These are phyloP conservation scores for Cladorrhinum samala DNA, from an alignment of 495 filamentous ascomycete genomes.

Conservation along the genomic window DNA sequence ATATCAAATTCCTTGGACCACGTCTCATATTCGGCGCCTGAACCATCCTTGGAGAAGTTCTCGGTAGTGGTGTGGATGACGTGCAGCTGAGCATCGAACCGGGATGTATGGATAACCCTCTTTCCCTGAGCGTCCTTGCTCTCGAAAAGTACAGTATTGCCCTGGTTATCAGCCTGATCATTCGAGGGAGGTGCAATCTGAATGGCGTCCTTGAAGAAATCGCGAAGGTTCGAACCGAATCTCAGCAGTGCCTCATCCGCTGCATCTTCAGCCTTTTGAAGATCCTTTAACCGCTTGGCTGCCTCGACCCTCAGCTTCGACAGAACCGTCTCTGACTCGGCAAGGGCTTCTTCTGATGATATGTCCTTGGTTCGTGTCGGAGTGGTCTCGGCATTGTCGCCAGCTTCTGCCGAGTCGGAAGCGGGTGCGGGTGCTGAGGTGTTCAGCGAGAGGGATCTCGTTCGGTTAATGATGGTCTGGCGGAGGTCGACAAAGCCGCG, in stretches of 20 bases:
- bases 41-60: constrained; percentile 78
- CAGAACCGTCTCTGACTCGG: constrained; percentile 70
- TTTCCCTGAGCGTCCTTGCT: constrained; percentile 86
- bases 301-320: constrained; percentile 79
- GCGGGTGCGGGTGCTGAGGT: constrained; percentile 22
- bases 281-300: constrained; percentile 76
- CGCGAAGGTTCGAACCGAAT: constrained; percentile 84
- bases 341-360: constrained; percentile 46
- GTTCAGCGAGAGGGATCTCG: constrained; percentile 65
- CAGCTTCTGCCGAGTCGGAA: constrained; percentile 15
- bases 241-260: constrained; percentile 92
- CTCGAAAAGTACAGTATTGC: constrained; percentile 67
- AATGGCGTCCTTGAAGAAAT: constrained; percentile 88
- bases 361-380: constrained; percentile 36
- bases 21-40: constrained; percentile 61
- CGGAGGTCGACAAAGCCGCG: constrained; percentile 74
- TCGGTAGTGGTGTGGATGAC: constrained; percentile 82
- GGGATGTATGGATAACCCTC: constrained; percentile 84
- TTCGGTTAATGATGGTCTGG: constrained; percentile 61
- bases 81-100: constrained; percentile 93
- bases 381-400: constrained; percentile 36
- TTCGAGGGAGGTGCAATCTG: constrained; percentile 65
- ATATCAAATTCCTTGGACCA: constrained; percentile 75
- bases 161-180: constrained; percentile 27
- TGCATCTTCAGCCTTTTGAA: constrained; percentile 93